phyloP scores from a whole-genome alignment of 768 basidiomycete species.

The Leucocoprinus birnbaumii region DNA sequence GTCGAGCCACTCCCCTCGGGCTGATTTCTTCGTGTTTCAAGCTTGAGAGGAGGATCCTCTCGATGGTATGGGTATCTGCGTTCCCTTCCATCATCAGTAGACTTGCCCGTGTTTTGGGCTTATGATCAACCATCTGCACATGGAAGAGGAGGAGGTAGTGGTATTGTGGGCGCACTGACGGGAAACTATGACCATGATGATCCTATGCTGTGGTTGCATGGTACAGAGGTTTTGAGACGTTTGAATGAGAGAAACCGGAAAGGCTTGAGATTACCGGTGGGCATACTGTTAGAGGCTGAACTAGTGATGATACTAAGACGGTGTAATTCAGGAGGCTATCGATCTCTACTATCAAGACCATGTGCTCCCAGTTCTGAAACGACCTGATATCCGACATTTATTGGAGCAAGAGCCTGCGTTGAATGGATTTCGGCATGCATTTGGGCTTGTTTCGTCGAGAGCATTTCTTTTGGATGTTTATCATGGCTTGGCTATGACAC shows the following conservation, averaged over 20 bases:
- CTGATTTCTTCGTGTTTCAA: no score
- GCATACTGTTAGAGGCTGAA: not conserved
- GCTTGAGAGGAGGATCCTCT: slow-evolving; percentile 41
- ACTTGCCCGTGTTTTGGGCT: slow-evolving; percentile 64
- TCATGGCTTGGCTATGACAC: slow-evolving; percentile 80
- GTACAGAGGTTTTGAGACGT: slow-evolving; percentile 29
- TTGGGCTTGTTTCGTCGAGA: slow-evolving; percentile 71
- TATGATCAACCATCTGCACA: slow-evolving; percentile 8
- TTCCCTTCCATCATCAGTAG: slow-evolving; percentile 59
- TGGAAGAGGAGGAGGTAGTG: slow-evolving; percentile 16
- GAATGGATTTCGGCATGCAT: slow-evolving; percentile 49
- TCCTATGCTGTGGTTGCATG: slow-evolving; percentile 1
- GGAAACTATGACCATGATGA: not conserved
- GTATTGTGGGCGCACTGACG: not conserved
- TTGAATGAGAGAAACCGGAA: slow-evolving; percentile 40
- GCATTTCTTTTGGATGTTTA: slow-evolving; percentile 83
- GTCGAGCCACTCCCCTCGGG: no score
- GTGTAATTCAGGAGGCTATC: slow-evolving; percentile 29
- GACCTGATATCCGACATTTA: slow-evolving; percentile 15
- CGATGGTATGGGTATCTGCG: slow-evolving; percentile 67
- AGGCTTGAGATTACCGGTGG: slow-evolving; percentile 13
- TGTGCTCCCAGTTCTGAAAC: slow-evolving; percentile 28
- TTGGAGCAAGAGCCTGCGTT: slow-evolving; percentile 21
- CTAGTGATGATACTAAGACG: slow-evolving; percentile 1
- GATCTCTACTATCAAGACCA: slow-evolving; percentile 31